These are phyloP conservation scores for Leccinum variicolor DNA, from an alignment of 768 basidiomycete genomes.

Conservation along the genomic window DNA sequence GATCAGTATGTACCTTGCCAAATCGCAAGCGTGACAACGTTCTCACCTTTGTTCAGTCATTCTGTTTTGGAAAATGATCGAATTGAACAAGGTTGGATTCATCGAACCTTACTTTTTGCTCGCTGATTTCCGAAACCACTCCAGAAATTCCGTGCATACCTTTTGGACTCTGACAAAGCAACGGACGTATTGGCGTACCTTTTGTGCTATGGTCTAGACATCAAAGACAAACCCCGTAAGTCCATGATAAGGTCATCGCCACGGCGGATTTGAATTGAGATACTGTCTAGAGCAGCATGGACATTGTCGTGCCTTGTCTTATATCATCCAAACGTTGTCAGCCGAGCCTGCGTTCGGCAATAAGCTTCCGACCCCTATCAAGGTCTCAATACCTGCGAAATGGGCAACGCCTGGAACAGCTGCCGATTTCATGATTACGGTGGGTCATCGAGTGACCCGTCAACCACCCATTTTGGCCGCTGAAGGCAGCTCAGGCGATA, in stretches of 20 bases:
- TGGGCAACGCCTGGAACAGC: constrained; percentile 71
- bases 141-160: constrained; percentile 87
- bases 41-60: constrained; percentile 48
- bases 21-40: neutral
- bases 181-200: constrained; percentile 77
- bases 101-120: neutral
- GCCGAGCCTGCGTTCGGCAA: constrained; percentile 76
- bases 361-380: constrained; percentile 64
- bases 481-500: constrained; percentile 54
- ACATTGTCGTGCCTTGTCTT: constrained; percentile 82
- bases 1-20: constrained; percentile 52
- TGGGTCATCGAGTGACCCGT: constrained; percentile 34
- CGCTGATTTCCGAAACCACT: constrained; percentile 2
- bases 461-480: constrained; percentile 4
- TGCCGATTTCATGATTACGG: constrained; percentile 87
- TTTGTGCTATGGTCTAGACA: constrained; percentile 77
- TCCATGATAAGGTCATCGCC: constrained; percentile 4
- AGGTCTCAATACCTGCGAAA: constrained; percentile 66
- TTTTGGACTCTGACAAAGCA: constrained; percentile 77
- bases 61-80: constrained; percentile 88
- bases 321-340: constrained; percentile 88
- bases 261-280: constrained; percentile 5
- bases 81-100: constrained; percentile 76
- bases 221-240: constrained; percentile 92
- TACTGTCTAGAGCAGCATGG: constrained; percentile 76